Base-by-base conservation (phyloP, 2,329 filamentous ascomycete genomes). In the Fusarium sp. region DNA sequence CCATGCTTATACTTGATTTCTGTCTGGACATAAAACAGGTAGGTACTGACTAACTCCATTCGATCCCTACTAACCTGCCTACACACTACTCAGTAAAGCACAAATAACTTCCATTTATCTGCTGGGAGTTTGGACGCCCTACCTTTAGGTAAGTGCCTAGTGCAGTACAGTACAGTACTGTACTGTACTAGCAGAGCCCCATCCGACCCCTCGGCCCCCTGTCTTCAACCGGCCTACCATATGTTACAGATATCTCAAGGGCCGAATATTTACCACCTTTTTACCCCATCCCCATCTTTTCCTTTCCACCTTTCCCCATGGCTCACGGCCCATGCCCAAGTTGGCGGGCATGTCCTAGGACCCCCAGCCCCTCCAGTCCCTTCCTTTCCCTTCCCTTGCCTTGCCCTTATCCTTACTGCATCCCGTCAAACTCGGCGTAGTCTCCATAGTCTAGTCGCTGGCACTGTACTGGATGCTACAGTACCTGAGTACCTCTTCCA, bases 301-400 rank as follows among this genome's bases (percentile, higher is more conserved):
- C 31, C 21, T 51, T 51, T 51, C 48, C 48, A 51, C 48, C 48
- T 51, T 62, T 62, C 63, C 55, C 46, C 59, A 62, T 61, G 48
- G 53, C 54, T 50, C 42, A 37, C 34, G 31, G 48, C n/a, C 31
- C 51, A 46, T 18, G 42, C 25, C 44, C 37, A 58, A 57, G 51
- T 54, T 45, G 48, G 43, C 41, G 44, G 30, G 46, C 58, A 59
- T 62, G 31, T 63, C 62, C 59, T 52, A 43, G 56, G 66, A 62
- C 31, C 62, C 69, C 69, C 61, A 66, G 62, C 66, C 71, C 71
- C 71, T 54, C 56, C 62, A 68, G 66, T 74, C 66, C 59, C 63
- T 65, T n/a, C 30, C 34, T 31, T 19, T 58, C 41, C 37, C 37
- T 34, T 34, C 5, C 28, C 28, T 28, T 28, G 28, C 28, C 37